Percentiles rank a stretch among this genome's conserved stretches.
Evolutionary conservation across 2,329 filamentous ascomycete species (phyloP).

Genomic region (Trichoderma polysporum): DNA sequence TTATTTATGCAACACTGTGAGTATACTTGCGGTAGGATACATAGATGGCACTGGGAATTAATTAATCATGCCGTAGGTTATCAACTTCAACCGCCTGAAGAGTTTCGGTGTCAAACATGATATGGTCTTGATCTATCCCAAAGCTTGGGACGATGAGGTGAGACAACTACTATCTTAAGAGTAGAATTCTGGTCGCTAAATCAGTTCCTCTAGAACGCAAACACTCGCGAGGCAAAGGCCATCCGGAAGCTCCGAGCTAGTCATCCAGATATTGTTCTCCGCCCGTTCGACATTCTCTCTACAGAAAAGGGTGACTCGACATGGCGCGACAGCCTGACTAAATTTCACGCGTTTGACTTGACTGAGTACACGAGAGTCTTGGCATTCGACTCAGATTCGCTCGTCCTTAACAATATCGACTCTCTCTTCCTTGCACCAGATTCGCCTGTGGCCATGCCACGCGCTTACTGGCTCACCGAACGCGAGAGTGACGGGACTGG

Average conservation of each 20-base stretch:
- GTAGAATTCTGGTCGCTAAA: not conserved
- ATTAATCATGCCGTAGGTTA: not conserved
- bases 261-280: not conserved
- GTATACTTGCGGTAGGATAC: not conserved
- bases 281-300: not conserved
- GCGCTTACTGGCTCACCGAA: conserved; percentile 65
- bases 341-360: not conserved
- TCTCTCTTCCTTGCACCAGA: conserved; percentile 67
- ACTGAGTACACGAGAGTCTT: conserved; percentile 53
- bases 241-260: not conserved
- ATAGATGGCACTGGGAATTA: not conserved
- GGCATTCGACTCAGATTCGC: conserved; percentile 62
- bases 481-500: not conserved
- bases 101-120: not conserved
- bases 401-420: conserved; percentile 63
- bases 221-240: not conserved
- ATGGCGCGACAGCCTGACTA: not conserved
- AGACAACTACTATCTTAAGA: not conserved
- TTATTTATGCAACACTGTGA: not conserved
- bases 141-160: not conserved
- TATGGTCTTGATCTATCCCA: not conserved
- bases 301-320: not conserved
- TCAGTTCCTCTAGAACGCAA: not conserved
- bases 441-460: conserved; percentile 63
- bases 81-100: not conserved